phyloP scores from a whole-genome alignment of 2,329 filamentous ascomycete species.

The Karstenula rhodostoma region DNA sequence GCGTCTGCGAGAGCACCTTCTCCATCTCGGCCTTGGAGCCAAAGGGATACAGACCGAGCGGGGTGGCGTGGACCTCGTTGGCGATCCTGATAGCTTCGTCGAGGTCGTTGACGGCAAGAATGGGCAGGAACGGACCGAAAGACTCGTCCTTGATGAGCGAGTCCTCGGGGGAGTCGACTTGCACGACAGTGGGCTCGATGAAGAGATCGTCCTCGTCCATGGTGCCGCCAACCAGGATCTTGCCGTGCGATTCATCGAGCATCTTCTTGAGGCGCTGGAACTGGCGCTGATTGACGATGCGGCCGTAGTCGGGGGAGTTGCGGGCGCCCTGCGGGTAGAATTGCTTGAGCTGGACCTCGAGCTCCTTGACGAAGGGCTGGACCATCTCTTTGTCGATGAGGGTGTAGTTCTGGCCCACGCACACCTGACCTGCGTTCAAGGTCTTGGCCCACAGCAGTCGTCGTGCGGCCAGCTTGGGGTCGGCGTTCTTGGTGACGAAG shows the following conservation, averaged over 20 bases:
- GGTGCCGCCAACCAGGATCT: conserved; percentile 85
- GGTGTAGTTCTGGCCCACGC: conserved; percentile 91
- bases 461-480: conserved; percentile 81
- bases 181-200: conserved; percentile 93
- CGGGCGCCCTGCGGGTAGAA: conserved; percentile 87
- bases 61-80: conserved; percentile 82
- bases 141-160: conserved; percentile 82
- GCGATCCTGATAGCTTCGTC: conserved; percentile 85
- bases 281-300: conserved; percentile 81
- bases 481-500: conserved; percentile 84
- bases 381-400: conserved; percentile 80
- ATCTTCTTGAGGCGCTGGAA: conserved; percentile 88
- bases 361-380: conserved; percentile 74
- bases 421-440: conserved; percentile 88
- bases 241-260: conserved; percentile 83
- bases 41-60: conserved; percentile 85
- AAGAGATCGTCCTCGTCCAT: conserved; percentile 82
- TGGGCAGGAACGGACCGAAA: conserved; percentile 90
- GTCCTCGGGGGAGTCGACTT: conserved; percentile 78
- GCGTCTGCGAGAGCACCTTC: conserved; percentile 61
- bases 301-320: conserved; percentile 77
- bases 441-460: conserved; percentile 90
- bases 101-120: conserved; percentile 79
- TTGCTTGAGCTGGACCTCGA: conserved; percentile 74
- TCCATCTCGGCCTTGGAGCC: conserved; percentile 80